Base-by-base conservation (phyloP, 768 basidiomycete genomes). In the Dentipellis sp. region DNA sequence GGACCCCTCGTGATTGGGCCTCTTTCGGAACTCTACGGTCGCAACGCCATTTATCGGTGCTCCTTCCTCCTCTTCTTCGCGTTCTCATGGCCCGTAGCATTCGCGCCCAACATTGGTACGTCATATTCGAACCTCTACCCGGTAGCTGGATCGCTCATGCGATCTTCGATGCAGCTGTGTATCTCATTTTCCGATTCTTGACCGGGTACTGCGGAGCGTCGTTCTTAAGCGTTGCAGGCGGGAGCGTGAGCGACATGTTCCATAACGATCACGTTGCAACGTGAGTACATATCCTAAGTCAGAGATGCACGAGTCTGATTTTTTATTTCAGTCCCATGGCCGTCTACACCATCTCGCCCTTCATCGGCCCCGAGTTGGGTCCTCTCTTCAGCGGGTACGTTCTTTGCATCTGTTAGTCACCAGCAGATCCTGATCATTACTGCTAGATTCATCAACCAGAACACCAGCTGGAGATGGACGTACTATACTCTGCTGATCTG, bases 401-500 rank as follows among this genome's bases (percentile, higher is more conserved):
- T 79, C 67, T 10, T 17, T n/a, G n/a, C 19, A 10, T 17, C 36
- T 9, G 8, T 53, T 48, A 12, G 21, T 16, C 52, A 42, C 52
- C 55, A 12, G 34, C 7, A 17, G 37, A 4, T 4, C 39, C 9
- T 22, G 35, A 29, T 11, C 6, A 3, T 29, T 29, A 6, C 47
- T 16, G n/a, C 9, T 34, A 57, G 50, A 2, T 63, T 61, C 10
- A 16, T 55, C 19, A 54, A 46, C 12, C 58, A 87, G 78, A 72
- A 84, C 61, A 58, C 76, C 1, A 62, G 76, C 50, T 88, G 86
- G 87, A 69, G 86, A 58, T 92, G 89, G 90, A 89, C 88, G 0
- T 93, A 84, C 69, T 80, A 83, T 55, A 69, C 86, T 14, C 65
- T 85, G 56, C 58, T 84, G 1, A 86, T 86, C 17, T 93, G 90